These are phyloP conservation scores for Iberis pinnata DNA, from an alignment of 345 rosid species.

Conservation along the genomic window DNA sequence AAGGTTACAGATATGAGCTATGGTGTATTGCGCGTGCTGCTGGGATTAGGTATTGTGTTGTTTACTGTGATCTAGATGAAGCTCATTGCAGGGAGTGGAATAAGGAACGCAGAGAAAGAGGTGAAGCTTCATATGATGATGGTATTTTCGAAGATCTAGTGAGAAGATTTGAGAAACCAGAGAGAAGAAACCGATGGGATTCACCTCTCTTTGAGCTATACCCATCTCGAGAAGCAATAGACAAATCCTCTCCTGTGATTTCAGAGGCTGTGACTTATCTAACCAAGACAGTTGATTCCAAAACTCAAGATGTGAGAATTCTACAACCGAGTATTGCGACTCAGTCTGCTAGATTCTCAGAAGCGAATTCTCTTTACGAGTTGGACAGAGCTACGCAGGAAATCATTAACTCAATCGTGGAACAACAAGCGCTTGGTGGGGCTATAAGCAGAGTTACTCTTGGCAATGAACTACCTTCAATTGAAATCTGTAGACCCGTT, in stretches of 20 bases:
- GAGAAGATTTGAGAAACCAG: conserved; percentile 88
- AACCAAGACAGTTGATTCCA: conserved; percentile 68
- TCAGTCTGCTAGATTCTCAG: conserved; percentile 55
- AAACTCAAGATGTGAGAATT: conserved; percentile 60
- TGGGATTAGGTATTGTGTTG: conserved; percentile 72
- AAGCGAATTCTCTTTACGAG: conserved; percentile 78
- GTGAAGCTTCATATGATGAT: conserved; percentile 54
- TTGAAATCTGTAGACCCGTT: conserved; percentile 57
- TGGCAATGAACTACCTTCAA: conserved; percentile 51
- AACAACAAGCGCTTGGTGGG: conserved; percentile 73
- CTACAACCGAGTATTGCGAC: conserved; percentile 97
- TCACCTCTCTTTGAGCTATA: conserved; percentile 79
- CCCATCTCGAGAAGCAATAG: conserved; percentile 51
- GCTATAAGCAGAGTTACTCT: conserved; percentile 50
- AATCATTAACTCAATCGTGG: conserved; percentile 60
- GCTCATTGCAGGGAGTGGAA: conserved; percentile 68
- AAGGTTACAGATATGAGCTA: conserved; percentile 88
- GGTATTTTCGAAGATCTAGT: conserved; percentile 66
- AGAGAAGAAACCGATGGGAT: conserved; percentile 91
- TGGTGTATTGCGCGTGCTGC: conserved; percentile 98
- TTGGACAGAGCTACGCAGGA: conserved; percentile 86
- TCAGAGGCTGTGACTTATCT: conserved; percentile 67
- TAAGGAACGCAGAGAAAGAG: conserved; percentile 54
- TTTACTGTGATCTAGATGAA: conserved; percentile 68
- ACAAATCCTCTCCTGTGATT: conserved; percentile 54